Evolutionary conservation across 768 basidiomycete species (phyloP).

Genomic region (Pleurotus tuber-regium): DNA sequence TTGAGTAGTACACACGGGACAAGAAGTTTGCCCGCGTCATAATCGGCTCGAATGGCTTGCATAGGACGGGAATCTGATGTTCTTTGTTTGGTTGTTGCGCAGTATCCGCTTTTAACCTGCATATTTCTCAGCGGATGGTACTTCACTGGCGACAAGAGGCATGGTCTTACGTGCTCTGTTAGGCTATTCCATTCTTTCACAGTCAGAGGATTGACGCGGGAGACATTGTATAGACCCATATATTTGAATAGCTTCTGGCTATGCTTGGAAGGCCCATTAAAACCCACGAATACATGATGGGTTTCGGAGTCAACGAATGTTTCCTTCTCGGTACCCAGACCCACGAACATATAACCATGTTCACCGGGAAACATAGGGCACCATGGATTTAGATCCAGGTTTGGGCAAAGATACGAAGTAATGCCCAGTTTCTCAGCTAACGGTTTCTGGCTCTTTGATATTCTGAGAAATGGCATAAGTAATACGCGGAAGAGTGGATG

Average conservation of each 20-base stretch:
- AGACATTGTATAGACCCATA: slow-evolving; percentile 43
- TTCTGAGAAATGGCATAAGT: slow-evolving; percentile 20
- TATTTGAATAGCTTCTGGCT: slow-evolving; percentile 37
- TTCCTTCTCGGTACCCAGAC: slow-evolving; percentile 42
- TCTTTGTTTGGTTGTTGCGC: slow-evolving; percentile 37
- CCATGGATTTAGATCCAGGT: slow-evolving; percentile 53
- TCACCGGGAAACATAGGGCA: slow-evolving; percentile 45
- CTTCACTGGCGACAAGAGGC: not conserved
- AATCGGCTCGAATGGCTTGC: slow-evolving; percentile 37
- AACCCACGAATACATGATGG: slow-evolving; percentile 45
- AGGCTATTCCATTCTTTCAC: slow-evolving; percentile 47
- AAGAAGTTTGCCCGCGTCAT: slow-evolving; percentile 37
- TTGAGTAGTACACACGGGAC: slow-evolving; percentile 50
- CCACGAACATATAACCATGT: slow-evolving; percentile 57
- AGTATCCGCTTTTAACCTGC: slow-evolving; percentile 34
- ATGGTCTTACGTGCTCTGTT: slow-evolving; percentile 31
- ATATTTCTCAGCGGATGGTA: not conserved
- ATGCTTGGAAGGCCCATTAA: slow-evolving; percentile 23
- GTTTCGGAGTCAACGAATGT: slow-evolving; percentile 37
- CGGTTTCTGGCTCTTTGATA: slow-evolving; percentile 22
- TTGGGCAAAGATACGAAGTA: slow-evolving; percentile 46
- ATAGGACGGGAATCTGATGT: slow-evolving; percentile 29
- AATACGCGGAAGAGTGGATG: no score
- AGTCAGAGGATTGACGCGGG: slow-evolving; percentile 37
- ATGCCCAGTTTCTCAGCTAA: slow-evolving; percentile 31